Evolutionary conservation across 331 rosid species (phyloP).

Genomic region (Arachis monticola): DNA sequence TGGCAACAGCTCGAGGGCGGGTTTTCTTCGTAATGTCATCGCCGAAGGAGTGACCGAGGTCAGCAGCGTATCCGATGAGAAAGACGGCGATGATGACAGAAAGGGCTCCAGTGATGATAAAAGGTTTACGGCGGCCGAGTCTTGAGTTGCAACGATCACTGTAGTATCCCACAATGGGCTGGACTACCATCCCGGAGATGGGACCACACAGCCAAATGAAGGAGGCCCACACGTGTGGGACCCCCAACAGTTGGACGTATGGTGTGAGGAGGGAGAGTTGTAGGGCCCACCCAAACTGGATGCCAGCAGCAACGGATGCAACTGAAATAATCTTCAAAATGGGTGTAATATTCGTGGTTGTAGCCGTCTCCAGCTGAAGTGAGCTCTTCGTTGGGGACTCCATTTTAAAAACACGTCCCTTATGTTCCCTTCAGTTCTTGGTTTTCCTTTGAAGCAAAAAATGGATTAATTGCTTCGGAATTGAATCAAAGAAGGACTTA

Average conservation of each 20-base stretch:
- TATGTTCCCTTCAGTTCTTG: no score
- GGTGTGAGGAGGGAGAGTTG: slow-evolving; percentile 76
- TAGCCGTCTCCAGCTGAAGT: not conserved
- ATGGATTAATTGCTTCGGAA: no score
- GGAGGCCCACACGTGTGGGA: slow-evolving; percentile 65
- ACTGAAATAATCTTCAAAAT: slow-evolving; percentile 49
- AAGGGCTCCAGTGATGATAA: slow-evolving; percentile 49
- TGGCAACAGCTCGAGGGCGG: slow-evolving; percentile 60
- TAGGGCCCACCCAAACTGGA: slow-evolving; percentile 84
- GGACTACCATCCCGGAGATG: slow-evolving; percentile 70
- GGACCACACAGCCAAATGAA: slow-evolving; percentile 88
- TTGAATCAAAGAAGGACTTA: slow-evolving; percentile 15
- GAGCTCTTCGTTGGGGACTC: not conserved
- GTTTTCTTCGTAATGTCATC: slow-evolving; percentile 24
- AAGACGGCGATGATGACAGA: slow-evolving; percentile 56
- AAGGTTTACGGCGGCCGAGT: slow-evolving; percentile 79
- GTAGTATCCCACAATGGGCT: slow-evolving; percentile 70
- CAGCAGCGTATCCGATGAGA: slow-evolving; percentile 78
- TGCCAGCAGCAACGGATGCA: slow-evolving; percentile 70
- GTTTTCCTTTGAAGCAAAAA: no score
- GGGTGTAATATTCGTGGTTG: not conserved
- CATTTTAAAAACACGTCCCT: not conserved
- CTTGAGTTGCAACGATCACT: slow-evolving; percentile 72
- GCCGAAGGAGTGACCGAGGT: slow-evolving; percentile 59
- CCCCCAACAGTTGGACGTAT: slow-evolving; percentile 66